These are phyloP conservation scores for Delonix regia DNA, from an alignment of 306 rosid species.

Conservation along the genomic window DNA sequence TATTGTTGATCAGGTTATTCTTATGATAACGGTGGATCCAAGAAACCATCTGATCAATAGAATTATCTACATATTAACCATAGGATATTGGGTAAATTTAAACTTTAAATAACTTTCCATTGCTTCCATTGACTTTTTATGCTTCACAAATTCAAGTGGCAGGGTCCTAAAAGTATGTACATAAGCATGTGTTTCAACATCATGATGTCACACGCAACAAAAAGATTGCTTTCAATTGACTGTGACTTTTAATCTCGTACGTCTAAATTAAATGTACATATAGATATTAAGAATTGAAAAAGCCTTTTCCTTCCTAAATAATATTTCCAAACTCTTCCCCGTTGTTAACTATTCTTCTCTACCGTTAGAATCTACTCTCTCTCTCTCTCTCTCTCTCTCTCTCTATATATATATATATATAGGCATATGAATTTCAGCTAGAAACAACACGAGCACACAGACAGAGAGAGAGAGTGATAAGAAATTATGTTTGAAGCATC, in stretches of 20 bases:
- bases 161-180: no score
- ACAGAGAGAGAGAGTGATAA: background rate
- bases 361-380: background rate
- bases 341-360: background rate
- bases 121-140: no score
- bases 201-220: background rate
- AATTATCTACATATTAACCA: no score
- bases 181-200: no score
- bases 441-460: background rate
- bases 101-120: background rate
- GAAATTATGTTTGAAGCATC: slow-evolving; percentile 2
- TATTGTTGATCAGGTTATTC: background rate
- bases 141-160: background rate
- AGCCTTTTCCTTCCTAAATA: background rate
- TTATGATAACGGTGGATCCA: background rate
- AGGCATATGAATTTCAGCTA: background rate
- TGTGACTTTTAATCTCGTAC: background rate
- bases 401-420: no score
- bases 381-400: no score
- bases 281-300: background rate
- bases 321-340: background rate
- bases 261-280: no score
- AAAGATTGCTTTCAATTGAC: background rate
- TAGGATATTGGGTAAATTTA: background rate
- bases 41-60: no score